Conservation (phyloP, 2,329 filamentous ascomycete genomes). For the Trematosphaeria pertusa region DNA sequence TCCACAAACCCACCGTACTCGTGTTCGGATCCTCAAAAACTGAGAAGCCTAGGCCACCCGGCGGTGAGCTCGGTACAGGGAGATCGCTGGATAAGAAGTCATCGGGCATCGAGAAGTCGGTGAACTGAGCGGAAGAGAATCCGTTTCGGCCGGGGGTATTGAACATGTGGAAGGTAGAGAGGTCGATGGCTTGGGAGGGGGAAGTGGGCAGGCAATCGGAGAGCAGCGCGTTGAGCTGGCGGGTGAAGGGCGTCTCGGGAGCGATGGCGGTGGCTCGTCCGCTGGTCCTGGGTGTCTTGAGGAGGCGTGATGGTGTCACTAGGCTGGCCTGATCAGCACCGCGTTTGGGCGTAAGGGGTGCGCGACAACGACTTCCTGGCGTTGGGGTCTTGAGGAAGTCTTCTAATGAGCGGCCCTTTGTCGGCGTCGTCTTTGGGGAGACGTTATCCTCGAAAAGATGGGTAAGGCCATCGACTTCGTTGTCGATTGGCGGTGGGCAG, state of each 20-base stretch:
- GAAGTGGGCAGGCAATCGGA: constrained; percentile 41
- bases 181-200: constrained; percentile 38
- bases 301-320: constrained; percentile 49
- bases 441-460: constrained; percentile 72
- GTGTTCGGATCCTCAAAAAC: constrained; percentile 48
- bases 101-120: constrained; percentile 36
- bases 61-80: constrained; percentile 45
- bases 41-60: constrained; percentile 37
- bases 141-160: constrained; percentile 33
- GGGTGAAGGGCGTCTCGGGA: constrained; percentile 64
- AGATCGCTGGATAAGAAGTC: constrained; percentile 47
- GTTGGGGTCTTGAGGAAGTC: constrained; percentile 57
- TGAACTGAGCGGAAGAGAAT: constrained; percentile 27
- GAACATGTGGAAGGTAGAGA: constrained; percentile 45
- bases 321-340: constrained; percentile 25
- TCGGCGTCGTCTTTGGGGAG: constrained; percentile 62
- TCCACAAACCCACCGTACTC: constrained; percentile 42
- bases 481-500: constrained; percentile 48
- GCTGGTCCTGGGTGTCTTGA: constrained; percentile 46
- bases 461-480: constrained; percentile 61
- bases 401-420: constrained; percentile 64
- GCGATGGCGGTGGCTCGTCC: constrained; percentile 35
- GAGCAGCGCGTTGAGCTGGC: constrained; percentile 69
- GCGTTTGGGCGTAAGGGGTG: constrained; percentile 42
- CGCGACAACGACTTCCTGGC: constrained; percentile 44